A percentile compares a stretch with the other conserved stretches of the same genome.
Conservation (phyloP, 345 rosid species). For the Eucalyptus cloeziana region DNA sequence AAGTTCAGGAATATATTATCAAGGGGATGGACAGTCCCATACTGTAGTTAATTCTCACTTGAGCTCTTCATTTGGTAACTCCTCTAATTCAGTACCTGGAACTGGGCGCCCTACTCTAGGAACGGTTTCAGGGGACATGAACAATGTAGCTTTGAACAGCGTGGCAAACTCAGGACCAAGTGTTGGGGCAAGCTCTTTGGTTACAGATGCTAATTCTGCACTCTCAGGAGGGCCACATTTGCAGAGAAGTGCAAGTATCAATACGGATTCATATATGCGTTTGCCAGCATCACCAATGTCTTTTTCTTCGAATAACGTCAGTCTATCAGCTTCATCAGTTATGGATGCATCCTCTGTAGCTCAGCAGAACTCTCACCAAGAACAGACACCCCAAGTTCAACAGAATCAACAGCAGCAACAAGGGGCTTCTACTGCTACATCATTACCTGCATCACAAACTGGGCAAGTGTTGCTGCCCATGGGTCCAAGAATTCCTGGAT, state of each 20-base stretch:
- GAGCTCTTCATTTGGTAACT: constrained; percentile 70
- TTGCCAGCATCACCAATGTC: constrained; percentile 95
- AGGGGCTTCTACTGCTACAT: constrained; percentile 71
- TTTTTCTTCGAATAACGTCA: constrained; percentile 82
- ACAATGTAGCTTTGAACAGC: constrained; percentile 66
- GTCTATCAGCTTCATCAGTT: constrained; percentile 78
- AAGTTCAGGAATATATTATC: constrained; percentile 88
- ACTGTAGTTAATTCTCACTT: constrained; percentile 79
- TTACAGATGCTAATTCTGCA: constrained; percentile 93
- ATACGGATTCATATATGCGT: constrained; percentile 89
- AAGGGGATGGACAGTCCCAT: constrained; percentile 93
- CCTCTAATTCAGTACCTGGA: constrained; percentile 68
- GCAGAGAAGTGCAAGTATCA: constrained; percentile 95
- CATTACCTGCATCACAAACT: constrained; percentile 50
- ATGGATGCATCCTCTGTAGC: constrained; percentile 78
- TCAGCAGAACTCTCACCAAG: constrained; percentile 58
- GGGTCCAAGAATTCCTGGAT: constrained; percentile 46
- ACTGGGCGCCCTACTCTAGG: constrained; percentile 58
- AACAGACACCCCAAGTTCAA: constrained; percentile 45
- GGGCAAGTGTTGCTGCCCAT: constrained; percentile 52
- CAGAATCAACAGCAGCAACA: constrained; percentile 52
- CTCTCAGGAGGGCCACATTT: constrained; percentile 82
- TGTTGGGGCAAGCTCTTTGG: constrained; percentile 89
- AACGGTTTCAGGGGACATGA: constrained; percentile 75
- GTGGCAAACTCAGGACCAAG: constrained; percentile 87